A percentile compares a stretch with the other conserved stretches of the same genome.
phyloP scores from a whole-genome alignment of 176 grass and related monocot genomes.

The Triticum urartu region DNA sequence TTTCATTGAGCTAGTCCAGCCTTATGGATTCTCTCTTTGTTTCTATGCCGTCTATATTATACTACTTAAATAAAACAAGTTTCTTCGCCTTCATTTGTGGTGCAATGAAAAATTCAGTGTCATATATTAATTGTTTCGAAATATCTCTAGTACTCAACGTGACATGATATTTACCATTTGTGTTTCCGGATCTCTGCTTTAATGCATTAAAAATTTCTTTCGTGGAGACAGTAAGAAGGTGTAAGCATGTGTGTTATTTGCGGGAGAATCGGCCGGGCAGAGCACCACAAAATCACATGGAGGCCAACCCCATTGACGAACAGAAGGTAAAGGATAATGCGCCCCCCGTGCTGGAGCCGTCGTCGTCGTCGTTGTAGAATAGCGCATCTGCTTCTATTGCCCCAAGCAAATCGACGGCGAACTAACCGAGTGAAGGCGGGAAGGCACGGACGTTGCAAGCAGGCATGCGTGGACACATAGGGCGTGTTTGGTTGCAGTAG shows the following conservation, averaged over 20 bases:
- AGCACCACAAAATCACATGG: conserved; percentile 30
- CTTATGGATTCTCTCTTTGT: too few relatives aligned
- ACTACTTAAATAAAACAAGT: too few relatives aligned
- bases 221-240: background rate
- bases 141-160: too few relatives aligned
- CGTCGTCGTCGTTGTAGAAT: background rate
- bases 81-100: too few relatives aligned
- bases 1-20: too few relatives aligned
- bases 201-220: background rate
- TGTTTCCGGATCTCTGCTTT: too few relatives aligned
- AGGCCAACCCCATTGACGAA: conserved; percentile 30
- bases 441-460: background rate
- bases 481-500: too few relatives aligned
- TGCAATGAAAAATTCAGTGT: too few relatives aligned
- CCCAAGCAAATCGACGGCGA: background rate
- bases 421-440: background rate
- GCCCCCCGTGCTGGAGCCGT: background rate
- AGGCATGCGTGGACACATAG: background rate
- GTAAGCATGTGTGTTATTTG: background rate
- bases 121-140: too few relatives aligned
- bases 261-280: conserved; percentile 42
- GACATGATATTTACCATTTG: too few relatives aligned
- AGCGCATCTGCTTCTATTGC: background rate
- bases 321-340: conserved; percentile 5
- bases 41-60: too few relatives aligned